These are phyloP conservation scores for Bocquillonia castaneifolia DNA, from an alignment of 441 rosid genomes.

Conservation along the genomic window DNA sequence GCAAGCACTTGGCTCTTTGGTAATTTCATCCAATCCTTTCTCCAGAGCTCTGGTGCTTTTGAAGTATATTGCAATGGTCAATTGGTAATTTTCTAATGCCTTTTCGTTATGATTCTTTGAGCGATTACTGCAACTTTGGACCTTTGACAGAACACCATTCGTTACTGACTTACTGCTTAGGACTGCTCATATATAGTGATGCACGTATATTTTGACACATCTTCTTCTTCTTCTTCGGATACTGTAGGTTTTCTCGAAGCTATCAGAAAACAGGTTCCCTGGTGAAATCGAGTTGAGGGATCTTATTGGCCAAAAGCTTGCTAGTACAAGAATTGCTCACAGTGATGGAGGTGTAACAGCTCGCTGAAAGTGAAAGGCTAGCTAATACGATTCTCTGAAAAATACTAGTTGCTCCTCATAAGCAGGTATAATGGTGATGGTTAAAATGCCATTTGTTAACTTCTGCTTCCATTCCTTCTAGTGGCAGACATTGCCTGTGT, in stretches of 20 bases:
- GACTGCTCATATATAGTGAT: neutral
- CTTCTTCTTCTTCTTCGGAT: neutral
- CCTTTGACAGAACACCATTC: neutral
- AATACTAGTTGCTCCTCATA: neutral
- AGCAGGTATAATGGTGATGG: neutral
- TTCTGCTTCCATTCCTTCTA: neutral
- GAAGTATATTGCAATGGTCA: constrained; percentile 74
- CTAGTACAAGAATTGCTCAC: constrained; percentile 34
- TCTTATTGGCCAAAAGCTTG: constrained; percentile 50
- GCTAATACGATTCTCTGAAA: neutral
- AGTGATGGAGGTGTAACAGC: constrained; percentile 16
- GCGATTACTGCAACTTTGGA: neutral
- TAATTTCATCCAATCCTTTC: constrained; percentile 77
- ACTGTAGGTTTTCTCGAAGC: constrained; percentile 81
- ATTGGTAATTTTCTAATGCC: constrained; percentile 40
- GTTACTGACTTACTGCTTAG: too few species aligned
- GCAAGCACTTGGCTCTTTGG: constrained; percentile 95
- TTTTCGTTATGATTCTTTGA: neutral
- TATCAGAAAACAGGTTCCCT: constrained; percentile 81
- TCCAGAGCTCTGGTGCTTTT: constrained; percentile 93
- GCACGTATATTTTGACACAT: neutral
- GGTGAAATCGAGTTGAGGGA: constrained; percentile 91
- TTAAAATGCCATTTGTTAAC: neutral
- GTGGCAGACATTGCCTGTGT: neutral
- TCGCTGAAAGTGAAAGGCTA: constrained; percentile 11